Percentiles rank a stretch among this genome's conserved stretches.
phyloP scores from a whole-genome alignment of 148 eudicot species.

The Chenopodium album region DNA sequence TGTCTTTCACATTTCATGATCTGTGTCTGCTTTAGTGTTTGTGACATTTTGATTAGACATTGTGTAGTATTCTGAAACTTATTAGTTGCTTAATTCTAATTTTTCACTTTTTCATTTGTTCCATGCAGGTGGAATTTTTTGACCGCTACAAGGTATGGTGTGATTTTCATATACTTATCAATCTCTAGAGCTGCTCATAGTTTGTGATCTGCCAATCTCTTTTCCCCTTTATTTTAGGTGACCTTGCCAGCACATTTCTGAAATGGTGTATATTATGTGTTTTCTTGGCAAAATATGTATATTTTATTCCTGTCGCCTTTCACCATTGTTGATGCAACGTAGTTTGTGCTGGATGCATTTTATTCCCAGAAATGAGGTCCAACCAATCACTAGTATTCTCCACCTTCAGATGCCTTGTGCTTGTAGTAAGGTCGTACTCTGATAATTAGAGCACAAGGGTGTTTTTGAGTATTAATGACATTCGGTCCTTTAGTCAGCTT shows the following conservation, averaged over 20 bases:
- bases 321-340: not conserved
- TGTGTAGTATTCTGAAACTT: not conserved
- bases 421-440: not conserved
- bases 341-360: not conserved
- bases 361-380: too few relatives aligned
- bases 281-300: too few relatives aligned
- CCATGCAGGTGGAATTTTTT: constrained; percentile 84
- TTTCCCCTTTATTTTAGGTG: too few relatives aligned
- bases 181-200: not conserved
- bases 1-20: not conserved
- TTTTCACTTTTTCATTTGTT: constrained; percentile 13
- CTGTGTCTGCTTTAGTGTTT: not conserved
- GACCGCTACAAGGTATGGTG: constrained; percentile 84
- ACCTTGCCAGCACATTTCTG: too few relatives aligned
- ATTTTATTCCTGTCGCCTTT: not conserved
- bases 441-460: not conserved
- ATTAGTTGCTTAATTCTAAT: constrained; percentile 4
- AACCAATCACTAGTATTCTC: not conserved
- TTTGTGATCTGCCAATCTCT: not conserved
- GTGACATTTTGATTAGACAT: not conserved
- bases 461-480: not conserved
- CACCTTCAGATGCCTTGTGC: not conserved
- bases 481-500: not conserved
- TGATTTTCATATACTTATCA: not conserved
- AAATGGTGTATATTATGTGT: too few relatives aligned